phyloP scores from a whole-genome alignment of 75 land plant genomes.

The Pinus albicaulis region DNA sequence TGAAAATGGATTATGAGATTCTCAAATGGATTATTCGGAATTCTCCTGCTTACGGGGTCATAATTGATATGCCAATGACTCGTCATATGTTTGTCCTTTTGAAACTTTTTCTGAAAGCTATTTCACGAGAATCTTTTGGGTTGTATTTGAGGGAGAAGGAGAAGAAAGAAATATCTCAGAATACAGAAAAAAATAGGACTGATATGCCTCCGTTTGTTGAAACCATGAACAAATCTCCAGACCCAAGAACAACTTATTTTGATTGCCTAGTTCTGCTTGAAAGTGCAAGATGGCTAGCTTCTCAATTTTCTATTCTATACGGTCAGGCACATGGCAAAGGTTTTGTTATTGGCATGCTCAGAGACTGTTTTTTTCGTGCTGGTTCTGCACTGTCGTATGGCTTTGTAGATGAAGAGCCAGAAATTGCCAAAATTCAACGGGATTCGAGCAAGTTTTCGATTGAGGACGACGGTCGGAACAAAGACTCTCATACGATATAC shows the following conservation, averaged over 20 bases:
- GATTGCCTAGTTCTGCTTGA: constrained; percentile 43
- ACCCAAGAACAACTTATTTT: constrained; percentile 1
- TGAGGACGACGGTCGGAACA: too few relatives aligned
- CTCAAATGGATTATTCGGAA: constrained; percentile 63
- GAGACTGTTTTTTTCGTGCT: constrained; percentile 38
- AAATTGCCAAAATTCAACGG: not conserved
- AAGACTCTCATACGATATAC: too few relatives aligned
- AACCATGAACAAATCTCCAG: not conserved
- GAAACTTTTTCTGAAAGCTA: constrained; percentile 59
- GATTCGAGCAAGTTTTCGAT: too few relatives aligned
- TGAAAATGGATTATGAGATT: too few relatives aligned
- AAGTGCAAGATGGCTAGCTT: constrained; percentile 59
- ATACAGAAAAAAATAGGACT: not conserved
- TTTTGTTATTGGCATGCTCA: constrained; percentile 52
- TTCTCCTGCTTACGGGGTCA: constrained; percentile 59
- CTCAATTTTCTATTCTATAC: constrained; percentile 61
- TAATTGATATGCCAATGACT: constrained; percentile 60
- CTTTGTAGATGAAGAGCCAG: constrained; percentile 7
- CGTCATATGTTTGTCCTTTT: constrained; percentile 62
- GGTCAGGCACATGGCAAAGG: constrained; percentile 47
- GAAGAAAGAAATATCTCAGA: not conserved
- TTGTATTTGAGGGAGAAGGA: not conserved
- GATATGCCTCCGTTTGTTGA: not conserved
- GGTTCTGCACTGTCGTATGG: constrained; percentile 22
- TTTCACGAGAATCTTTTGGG: constrained; percentile 42